Base-by-base conservation (phyloP, 805 yeast genomes). In the Ogataea nakhonphanomensis region DNA sequence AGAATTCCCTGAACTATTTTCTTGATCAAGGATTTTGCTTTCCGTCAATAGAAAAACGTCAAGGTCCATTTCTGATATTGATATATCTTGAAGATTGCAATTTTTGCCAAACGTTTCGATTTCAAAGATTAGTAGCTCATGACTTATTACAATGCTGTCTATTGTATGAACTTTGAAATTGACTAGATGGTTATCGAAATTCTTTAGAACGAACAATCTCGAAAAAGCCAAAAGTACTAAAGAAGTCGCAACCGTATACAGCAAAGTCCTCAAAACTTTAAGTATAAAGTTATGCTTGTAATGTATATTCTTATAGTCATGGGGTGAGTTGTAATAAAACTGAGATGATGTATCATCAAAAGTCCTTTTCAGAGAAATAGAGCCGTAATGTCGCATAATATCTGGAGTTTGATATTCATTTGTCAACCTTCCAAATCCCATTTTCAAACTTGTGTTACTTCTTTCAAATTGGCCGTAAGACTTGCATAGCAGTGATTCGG, bases 1-100 rank as follows among this genome's bases (percentile, higher is more conserved):
- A 17, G 20, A 17, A 17, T 32, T 25, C 27, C 35, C 12, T 26
- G 34, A 33, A 13, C 14, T 25, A 12, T 32, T 41, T 20, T 35
- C 9, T 2, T 23, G 31, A 8, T 45, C 50, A 8, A 51, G 31
- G 13, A 44, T 32, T 2, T 41, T 43, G 29, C 55, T 33, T 25
- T 57, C 54, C 1, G 65, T 61, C 3, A 55, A 38, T 7, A 64
- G 27, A 28, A 64, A 61, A 1, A 64, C 55, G 44, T 64, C 67
- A 14, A 64, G 27, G 41, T 62, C 59, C 51, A 56, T 45, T n/a
- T 54, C 48, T 58, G 61, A 57, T 7, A 64, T 51, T 6, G 46
- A 31, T 4, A 63, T 44, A 39, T 59, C 62, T 45, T 62, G 66
- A n/a, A 57, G 42, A 40, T 64, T 63, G 7, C 41, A 30, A 45